Evolutionary conservation across 2,329 filamentous ascomycete species (phyloP), one percentile per base, ranked within the genome.

Genomic region (Diaporthe citrichinensis): DNA sequence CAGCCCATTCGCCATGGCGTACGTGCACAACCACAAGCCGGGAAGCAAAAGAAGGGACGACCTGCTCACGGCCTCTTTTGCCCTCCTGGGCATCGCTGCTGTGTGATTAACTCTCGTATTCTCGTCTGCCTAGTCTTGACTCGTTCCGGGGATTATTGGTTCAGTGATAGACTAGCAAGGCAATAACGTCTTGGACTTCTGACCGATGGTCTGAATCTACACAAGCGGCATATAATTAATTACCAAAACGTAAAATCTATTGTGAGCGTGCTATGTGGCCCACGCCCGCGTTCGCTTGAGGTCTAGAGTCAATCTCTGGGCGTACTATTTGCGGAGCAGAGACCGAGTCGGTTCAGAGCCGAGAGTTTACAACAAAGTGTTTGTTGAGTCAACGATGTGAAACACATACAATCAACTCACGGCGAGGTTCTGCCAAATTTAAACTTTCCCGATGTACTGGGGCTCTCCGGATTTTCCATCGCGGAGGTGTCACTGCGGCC

Each of bases 31-130:
- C 49, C 65, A 41, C 65, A 28, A 55, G 34, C 49, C 8, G 34
- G 23, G 9, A 28, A 69, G 34, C 4, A 53, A 55, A 31, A 53
- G 17, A 20, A 68, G 31, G 49, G 49, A 55, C 65, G 65, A 53
- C 34, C 65, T 69, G 25, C 65, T 31, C 65, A 69, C 49, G 49
- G 65, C 23, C 65, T 69, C n/a, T 69, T 39, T 34, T 28, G 46
- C 17, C 23, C 65, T 39, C 14, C 46, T 69, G 23, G 46, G 65
- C 34, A 53, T 41, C 46, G n/a, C 34, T 28, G 9, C 41, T 20
- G 4, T 55, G 34, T 69, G 46, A 53, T 69, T 41, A 28, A 69
- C 49, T 55, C 65, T 69, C 65, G 49, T 69, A 69, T 69, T 68
- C 62, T 53, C 14, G 46, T 39, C 31, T 8, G 46, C n/a, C 65